Conservation (phyloP, 2,329 filamentous ascomycete genomes). For the Grosmannia clavigera region DNA sequence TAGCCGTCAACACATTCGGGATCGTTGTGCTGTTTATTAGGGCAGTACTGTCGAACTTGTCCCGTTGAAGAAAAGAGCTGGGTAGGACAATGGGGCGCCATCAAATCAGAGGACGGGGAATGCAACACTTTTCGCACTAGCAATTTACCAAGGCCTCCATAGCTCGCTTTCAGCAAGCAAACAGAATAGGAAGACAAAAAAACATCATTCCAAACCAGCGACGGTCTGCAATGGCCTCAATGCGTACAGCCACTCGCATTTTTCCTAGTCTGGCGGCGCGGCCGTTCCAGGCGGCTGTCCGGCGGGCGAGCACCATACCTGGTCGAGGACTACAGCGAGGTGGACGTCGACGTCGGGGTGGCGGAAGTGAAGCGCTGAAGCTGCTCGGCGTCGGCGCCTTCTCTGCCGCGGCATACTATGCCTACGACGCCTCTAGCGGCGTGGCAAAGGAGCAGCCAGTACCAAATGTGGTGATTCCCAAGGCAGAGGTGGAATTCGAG, state of each 20-base stretch:
- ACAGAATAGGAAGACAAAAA: neutral
- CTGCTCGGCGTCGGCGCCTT: constrained; percentile 10
- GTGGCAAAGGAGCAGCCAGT: neutral
- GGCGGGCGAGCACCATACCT: constrained; percentile 1
- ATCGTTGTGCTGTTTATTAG: too few relatives aligned
- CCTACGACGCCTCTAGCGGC: constrained; percentile 18
- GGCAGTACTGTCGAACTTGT: too few relatives aligned
- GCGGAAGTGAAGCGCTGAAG: neutral
- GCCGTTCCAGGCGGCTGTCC: neutral
- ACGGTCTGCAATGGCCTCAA: constrained; percentile 5
- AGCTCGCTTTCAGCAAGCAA: neutral
- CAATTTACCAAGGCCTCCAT: neutral
- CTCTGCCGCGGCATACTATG: constrained; percentile 12
- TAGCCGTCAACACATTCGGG: too few relatives aligned
- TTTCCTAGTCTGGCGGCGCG: neutral
- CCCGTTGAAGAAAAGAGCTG: too few relatives aligned
- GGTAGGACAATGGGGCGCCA: neutral
- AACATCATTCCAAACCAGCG: neutral
- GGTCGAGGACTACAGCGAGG: neutral
- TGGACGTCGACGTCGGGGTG: neutral
- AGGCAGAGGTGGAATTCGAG: constrained; percentile 54
- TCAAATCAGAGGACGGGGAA: neutral
- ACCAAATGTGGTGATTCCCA: constrained; percentile 10
- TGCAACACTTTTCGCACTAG: neutral
- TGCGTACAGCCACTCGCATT: constrained; percentile 3